Evolutionary conservation across 225 moss, liverwort and hornwort species (phyloP).

Genomic region (Bryum argenteum): DNA sequence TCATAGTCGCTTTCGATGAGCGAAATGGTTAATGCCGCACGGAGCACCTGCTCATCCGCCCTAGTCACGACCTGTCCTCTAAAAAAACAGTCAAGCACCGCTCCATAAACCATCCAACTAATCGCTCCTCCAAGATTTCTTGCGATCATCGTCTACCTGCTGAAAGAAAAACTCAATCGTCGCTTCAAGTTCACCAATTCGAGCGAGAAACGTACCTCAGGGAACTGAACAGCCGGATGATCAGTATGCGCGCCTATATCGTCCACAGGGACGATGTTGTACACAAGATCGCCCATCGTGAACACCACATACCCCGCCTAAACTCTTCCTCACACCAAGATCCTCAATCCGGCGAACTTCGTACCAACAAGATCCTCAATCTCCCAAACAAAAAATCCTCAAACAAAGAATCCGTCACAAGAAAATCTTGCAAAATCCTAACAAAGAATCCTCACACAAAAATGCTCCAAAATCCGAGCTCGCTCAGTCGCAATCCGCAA

Average conservation of each 20-base stretch:
- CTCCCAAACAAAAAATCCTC: background rate
- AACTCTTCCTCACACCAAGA: background rate
- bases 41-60: background rate
- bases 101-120: conserved; percentile 3
- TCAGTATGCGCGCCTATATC: conserved; percentile 37
- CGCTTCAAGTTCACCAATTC: too few relatives aligned
- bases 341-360: too few relatives aligned
- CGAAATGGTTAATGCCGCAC: conserved; percentile 3
- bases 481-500: too few relatives aligned
- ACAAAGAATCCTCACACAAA: too few relatives aligned
- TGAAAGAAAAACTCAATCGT: background rate
- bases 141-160: background rate
- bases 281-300: conserved; percentile 55
- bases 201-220: conserved; percentile 53
- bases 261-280: conserved; percentile 93
- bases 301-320: conserved; percentile 43
- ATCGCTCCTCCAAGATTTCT: background rate
- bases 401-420: too few relatives aligned
- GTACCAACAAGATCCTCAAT: background rate
- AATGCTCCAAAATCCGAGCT: too few relatives aligned
- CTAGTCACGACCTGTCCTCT: background rate
- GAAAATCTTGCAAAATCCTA: too few relatives aligned
- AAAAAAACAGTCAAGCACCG: background rate
- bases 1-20: background rate
- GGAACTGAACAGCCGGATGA: conserved; percentile 68